A percentile compares a stretch with the other conserved stretches of the same genome.
Evolutionary conservation across 2,329 filamentous ascomycete species (phyloP).

Genomic region (Torrubiella hemipterigena): DNA sequence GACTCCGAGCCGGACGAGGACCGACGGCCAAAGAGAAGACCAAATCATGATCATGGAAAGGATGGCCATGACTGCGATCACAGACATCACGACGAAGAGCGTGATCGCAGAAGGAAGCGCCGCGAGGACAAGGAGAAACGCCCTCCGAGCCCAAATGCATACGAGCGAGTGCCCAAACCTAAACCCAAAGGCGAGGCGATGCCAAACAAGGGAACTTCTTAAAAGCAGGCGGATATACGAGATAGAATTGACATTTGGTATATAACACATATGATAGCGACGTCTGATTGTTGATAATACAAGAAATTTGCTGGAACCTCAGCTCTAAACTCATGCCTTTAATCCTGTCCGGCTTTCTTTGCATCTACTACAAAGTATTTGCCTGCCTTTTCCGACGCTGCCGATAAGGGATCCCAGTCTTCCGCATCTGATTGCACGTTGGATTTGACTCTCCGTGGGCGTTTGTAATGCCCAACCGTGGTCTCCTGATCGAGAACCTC

Average conservation of each 20-base stretch:
- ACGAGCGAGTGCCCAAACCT: constrained; percentile 56
- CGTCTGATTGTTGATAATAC: background rate
- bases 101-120: constrained; percentile 11
- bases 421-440: constrained; percentile 35
- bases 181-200: constrained; percentile 20
- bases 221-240: no score
- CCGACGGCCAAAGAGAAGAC: constrained; percentile 16
- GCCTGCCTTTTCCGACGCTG: constrained; percentile 54
- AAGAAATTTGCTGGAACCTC: no score
- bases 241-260: constrained; percentile 2
- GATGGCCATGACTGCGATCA: constrained; percentile 26
- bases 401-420: constrained; percentile 59
- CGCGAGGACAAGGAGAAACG: constrained; percentile 28
- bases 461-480: constrained; percentile 40
- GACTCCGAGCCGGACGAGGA: constrained; percentile 10
- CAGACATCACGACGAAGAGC: constrained; percentile 20
- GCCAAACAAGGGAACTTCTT: constrained; percentile 2
- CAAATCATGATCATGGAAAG: constrained; percentile 26
- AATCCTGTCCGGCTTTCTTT: constrained; percentile 21
- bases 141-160: constrained; percentile 64
- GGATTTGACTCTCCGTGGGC: constrained; percentile 26
- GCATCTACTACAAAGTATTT: constrained; percentile 68
- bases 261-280: background rate
- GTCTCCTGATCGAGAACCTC: constrained; percentile 49
- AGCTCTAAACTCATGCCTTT: constrained; percentile 7